Base-by-base conservation (phyloP, 2,329 filamentous ascomycete genomes). In the Fonsecaea pedrosoi region DNA sequence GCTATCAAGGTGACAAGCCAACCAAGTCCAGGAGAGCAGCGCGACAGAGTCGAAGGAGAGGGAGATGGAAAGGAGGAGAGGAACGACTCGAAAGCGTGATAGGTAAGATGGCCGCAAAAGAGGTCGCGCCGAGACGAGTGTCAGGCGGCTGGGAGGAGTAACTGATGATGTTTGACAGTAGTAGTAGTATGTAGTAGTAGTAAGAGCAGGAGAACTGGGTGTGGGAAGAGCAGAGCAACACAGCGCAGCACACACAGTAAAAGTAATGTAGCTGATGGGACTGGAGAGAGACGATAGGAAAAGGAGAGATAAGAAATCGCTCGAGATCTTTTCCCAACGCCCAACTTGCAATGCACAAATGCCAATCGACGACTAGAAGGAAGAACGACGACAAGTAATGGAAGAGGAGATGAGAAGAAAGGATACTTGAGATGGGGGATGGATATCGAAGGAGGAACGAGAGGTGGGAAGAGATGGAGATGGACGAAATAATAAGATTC, bases 301-400 rank as follows among this genome's bases (percentile, higher is more conserved):
- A 68, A 64, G 67, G 67, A 73, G 66, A 69, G 71, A 71, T 65
- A 73, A 69, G 64, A 71, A 70, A 72, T 70, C 62, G 65, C 67
- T 72, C 65, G 64, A 69, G 45, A 53, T 70, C 65, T 65, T 68
- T 64, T 68, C 67, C 68, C 69, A 70, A 72, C 70, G 70, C 70
- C 70, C 64, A 67, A 69, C 64, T 71, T 71, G 68, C 69, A 69
- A 71, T 70, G 69, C 71, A 72, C 60, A 57, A 71, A 73, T 66
- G 67, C 62, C 65, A 71, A 72, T 67, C 69, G 71, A 69, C 50
- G 66, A 50, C 59, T 48, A 61, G 59, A 61, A 61, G 59, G 45
- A 61, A 61, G 42, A 61, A 61, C 59, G 59, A 61, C 45, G 53
- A 61, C 45, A 48, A 61, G 59, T 25, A 61, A 61, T 40, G 45